Base-by-base conservation (phyloP, 2,329 filamentous ascomycete genomes). In the Diaporthe destruens region DNA sequence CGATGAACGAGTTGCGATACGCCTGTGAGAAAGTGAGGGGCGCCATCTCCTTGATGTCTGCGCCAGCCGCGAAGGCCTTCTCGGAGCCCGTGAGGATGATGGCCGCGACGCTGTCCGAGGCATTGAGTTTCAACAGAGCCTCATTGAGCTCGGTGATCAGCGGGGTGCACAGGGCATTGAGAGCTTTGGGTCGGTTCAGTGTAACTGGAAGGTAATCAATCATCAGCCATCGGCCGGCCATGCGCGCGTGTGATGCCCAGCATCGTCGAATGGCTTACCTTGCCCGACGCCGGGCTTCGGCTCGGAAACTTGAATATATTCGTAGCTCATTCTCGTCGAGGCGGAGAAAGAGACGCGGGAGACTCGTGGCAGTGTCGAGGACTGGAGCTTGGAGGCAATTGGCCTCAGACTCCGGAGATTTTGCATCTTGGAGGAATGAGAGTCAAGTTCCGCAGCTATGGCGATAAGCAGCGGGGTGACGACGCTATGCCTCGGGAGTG, bases 11-110 rank as follows among this genome's bases (percentile, higher is more conserved):
- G 77, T 87, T 90, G 61, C 90, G 93, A 85, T 98, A 98, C 51
- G 96, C 96, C 76, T 92, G 87, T 75, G 93, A 90, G 84, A 99
- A 99, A 71, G 92, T 95, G 51, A 98, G 90, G 74, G 94, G 92
- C 39, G 94, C 93, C 96, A 99, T 99, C 84, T 99, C 96, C 84
- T 98, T 98, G 86, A 99, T 99, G 83, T 99, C 96, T 74, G 96
- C 96, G 67, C 96, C 96, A 56, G 96, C 96, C 39, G 96, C 96
- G 80, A 98, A 99, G 54, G 96, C 95, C 83, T 92, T 94, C 76
- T 94, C 87, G 57, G 93, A 97, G 71, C 96, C 96, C 0, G 96
- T 98, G 72, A 99, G 87, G 73, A 99, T 84, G 77, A 97, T 94
- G 77, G 92, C 92, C 12, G 90, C 89, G 76, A 95, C 92, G 42